Conservation (phyloP, 1,139 yeast species). For the Debaryomyces udenii region DNA sequence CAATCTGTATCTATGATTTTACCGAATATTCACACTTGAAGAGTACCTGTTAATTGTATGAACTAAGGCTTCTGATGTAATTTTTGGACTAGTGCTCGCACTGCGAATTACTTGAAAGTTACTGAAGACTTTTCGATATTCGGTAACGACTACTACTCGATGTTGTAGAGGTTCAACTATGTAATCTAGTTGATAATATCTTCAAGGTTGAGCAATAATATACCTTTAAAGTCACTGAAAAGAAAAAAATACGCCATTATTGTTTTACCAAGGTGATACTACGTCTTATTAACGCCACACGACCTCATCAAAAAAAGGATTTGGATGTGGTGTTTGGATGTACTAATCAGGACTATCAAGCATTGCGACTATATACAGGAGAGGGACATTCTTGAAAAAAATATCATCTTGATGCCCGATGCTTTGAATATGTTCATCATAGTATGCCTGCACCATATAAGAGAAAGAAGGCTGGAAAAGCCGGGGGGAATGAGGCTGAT, state of each 20-base stretch:
- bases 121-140: too few relatives aligned
- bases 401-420: neutral
- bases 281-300: constrained; percentile 5
- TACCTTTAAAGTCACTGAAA: too few relatives aligned
- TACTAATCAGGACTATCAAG: neutral
- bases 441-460: constrained; percentile 12
- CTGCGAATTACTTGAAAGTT: too few relatives aligned
- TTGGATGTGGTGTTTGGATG: constrained; percentile 2
- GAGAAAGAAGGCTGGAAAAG: constrained; percentile 7
- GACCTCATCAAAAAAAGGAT: neutral
- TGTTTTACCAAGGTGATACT: neutral
- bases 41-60: too few relatives aligned
- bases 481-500: neutral
- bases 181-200: too few relatives aligned
- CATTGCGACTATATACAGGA: constrained; percentile 1
- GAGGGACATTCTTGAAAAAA: constrained; percentile 2
- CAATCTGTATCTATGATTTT: too few relatives aligned
- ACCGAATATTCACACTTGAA: too few relatives aligned
- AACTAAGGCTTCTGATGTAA: too few relatives aligned
- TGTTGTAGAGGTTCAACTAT: too few relatives aligned
- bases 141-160: too few relatives aligned
- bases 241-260: neutral
- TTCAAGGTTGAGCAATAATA: too few relatives aligned
- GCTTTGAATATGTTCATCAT: neutral
- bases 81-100: too few relatives aligned